Percentiles rank a stretch among this genome's conserved stretches.
Evolutionary conservation across 768 basidiomycete species (phyloP).

Genomic region (Russula brevipes): DNA sequence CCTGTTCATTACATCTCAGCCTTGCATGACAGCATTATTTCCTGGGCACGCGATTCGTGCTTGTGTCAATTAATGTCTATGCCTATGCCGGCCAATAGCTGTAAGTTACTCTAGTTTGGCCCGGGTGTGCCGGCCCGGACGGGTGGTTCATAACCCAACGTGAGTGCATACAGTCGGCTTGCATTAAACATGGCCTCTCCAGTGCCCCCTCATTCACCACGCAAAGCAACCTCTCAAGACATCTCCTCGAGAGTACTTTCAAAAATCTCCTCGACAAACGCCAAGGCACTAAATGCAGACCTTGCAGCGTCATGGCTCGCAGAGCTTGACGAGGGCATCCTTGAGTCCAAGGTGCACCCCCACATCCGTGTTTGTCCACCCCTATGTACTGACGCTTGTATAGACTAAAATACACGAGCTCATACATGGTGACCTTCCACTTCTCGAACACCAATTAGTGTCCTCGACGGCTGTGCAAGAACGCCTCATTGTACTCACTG

Average conservation of each 20-base stretch:
- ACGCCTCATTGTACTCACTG: constrained; percentile 46
- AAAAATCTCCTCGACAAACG: constrained; percentile 59
- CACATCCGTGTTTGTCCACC: not conserved
- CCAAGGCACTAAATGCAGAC: constrained; percentile 51
- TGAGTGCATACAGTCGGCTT: not conserved
- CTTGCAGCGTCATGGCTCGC: constrained; percentile 64
- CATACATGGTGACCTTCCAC: constrained; percentile 56
- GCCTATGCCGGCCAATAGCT: too few relatives aligned
- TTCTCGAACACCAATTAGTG: constrained; percentile 58
- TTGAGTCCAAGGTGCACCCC: constrained; percentile 56
- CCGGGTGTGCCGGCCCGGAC: constrained; percentile 3
- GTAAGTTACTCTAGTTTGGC: not conserved
- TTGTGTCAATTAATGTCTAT: too few relatives aligned
- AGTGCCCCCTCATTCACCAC: constrained; percentile 67
- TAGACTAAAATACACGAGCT: constrained; percentile 69
- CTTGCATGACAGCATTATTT: not conserved
- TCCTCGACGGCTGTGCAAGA: constrained; percentile 62
- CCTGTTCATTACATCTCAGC: constrained; percentile 7
- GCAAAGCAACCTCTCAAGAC: constrained; percentile 53
- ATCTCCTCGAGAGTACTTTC: constrained; percentile 66
- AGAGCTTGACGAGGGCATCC: constrained; percentile 69
- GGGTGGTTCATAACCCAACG: not conserved
- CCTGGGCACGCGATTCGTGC: not conserved
- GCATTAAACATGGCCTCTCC: constrained; percentile 60
- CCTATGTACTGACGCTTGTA: not conserved